Evolutionary conservation across 352 stramenopile genomes (phyloP), one percentile per base, ranked within the genome.

Genomic region (Elongisporangium anandrum): DNA sequence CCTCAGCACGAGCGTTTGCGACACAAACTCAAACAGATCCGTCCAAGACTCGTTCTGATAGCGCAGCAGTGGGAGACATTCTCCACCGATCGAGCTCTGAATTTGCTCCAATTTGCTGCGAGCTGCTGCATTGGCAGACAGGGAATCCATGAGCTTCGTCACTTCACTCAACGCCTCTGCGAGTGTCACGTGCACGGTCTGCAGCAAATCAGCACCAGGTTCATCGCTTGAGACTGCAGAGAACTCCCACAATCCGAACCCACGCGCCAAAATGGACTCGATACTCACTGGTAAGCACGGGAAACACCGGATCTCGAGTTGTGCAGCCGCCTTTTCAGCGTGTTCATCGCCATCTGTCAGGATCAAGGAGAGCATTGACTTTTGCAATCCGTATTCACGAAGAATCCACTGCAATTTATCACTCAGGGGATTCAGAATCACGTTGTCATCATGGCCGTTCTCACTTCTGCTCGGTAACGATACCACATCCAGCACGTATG

Each of bases 401-500:
- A 73, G 19, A 16, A 50, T 50, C 1, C 26, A 4, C 7, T 54
- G 19, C 7, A 78, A 13, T 9, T 68, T 52, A 0, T 56, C 39
- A 5, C 49, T 10, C 3, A 76, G 4, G 2, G 26, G 50, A n/a
- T 15, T 22, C 6, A 26, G 16, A 19, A 17, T 20, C 5, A 7
- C 22, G 15, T 15, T 41, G 8, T 68, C 58, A 0, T 60, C 45
- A 8, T 13, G 6, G 8, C n/a, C n/a, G n/a, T n/a, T n/a, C n/a
- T n/a, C n/a, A n/a, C 23, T 39, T 10, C 61, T 45, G 6, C 29
- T 59, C 4, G 54, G 29, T 19, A 72, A 24, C 3, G 59, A 56
- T 9, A 76, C 13, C 12, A 75, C 69, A 8, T 77, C 74, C 4
- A 83, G 55, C 47, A 68, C 61, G 20, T 50, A 64, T 4, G 61